Evolutionary conservation across 2,329 filamentous ascomycete species (phyloP).

Genomic region (Claviceps sp.): DNA sequence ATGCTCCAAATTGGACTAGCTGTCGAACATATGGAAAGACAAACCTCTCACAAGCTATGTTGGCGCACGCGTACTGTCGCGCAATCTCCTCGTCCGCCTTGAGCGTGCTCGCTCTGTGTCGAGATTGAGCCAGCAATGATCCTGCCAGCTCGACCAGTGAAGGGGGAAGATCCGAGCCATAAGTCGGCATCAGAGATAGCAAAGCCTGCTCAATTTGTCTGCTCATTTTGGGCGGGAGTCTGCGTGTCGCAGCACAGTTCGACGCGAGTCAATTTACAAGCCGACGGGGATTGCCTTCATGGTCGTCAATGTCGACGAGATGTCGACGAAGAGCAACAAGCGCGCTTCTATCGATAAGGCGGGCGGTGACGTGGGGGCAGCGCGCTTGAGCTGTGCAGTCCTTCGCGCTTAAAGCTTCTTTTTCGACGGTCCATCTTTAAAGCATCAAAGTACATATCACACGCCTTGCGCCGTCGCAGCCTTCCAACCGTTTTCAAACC

Average conservation of each 20-base stretch:
- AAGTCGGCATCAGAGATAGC: constrained; percentile 59
- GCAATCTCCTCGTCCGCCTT: constrained; percentile 81
- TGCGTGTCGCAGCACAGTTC: not conserved
- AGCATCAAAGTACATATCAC: no score
- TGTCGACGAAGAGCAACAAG: no score
- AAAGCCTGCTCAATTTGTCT: constrained; percentile 61
- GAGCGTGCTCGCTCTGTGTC: constrained; percentile 60
- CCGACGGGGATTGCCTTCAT: not conserved
- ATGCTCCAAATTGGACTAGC: no score
- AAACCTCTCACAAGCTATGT: constrained; percentile 79
- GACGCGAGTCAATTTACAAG: no score
- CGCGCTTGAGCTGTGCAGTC: no score
- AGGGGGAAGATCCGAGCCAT: constrained; percentile 51
- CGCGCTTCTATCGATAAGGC: no score
- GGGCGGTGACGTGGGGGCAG: no score
- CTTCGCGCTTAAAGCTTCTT: no score
- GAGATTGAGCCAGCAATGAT: constrained; percentile 68
- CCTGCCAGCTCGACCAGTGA: constrained; percentile 58
- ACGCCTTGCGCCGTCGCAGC: no score
- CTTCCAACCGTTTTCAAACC: no score
- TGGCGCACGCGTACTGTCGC: constrained; percentile 70
- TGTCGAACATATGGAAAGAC: not conserved
- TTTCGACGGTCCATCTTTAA: no score
- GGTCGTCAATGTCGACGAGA: no score
- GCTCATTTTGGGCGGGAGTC: constrained; percentile 41